Evolutionary conservation across 805 yeast species (phyloP).

Genomic region (Sporopachydermia lactativora): DNA sequence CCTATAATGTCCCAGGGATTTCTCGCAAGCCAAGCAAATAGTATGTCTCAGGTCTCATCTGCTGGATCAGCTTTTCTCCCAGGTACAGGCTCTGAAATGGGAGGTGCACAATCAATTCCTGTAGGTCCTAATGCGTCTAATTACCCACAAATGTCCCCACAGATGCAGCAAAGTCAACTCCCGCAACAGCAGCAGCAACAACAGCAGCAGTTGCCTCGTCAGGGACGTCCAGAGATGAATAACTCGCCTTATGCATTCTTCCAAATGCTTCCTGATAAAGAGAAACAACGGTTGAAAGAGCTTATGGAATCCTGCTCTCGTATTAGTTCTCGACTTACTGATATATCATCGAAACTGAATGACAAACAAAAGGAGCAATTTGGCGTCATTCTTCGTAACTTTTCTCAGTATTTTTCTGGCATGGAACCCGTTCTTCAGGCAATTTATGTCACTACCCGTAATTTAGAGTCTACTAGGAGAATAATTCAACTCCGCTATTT

Average conservation of each 20-base stretch:
- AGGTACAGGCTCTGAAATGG: conserved; percentile 2
- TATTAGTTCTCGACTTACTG: not conserved
- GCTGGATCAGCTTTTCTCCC: too few species aligned
- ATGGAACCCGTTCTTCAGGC: not conserved
- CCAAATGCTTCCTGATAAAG: not conserved
- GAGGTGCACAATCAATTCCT: not conserved
- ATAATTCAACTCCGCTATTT: conserved; percentile 67
- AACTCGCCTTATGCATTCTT: not conserved
- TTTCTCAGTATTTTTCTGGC: not conserved
- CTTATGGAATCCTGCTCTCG: not conserved
- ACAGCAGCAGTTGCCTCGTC: not conserved
- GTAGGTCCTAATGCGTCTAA: not conserved
- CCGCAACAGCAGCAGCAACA: conserved; percentile 1
- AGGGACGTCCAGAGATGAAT: not conserved
- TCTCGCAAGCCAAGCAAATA: too few species aligned
- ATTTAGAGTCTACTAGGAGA: conserved; percentile 60
- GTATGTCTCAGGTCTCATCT: too few species aligned
- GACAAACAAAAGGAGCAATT: conserved; percentile 1
- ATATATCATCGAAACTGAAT: not conserved
- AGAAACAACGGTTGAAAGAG: not conserved
- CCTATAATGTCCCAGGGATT: not conserved
- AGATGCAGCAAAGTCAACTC: not conserved
- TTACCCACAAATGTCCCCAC: not conserved
- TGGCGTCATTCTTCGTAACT: not conserved
- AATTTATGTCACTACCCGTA: conserved; percentile 56